These are phyloP conservation scores for Stemphylium vesicarium DNA, from an alignment of 2,329 filamentous ascomycete genomes.

Conservation along the genomic window DNA sequence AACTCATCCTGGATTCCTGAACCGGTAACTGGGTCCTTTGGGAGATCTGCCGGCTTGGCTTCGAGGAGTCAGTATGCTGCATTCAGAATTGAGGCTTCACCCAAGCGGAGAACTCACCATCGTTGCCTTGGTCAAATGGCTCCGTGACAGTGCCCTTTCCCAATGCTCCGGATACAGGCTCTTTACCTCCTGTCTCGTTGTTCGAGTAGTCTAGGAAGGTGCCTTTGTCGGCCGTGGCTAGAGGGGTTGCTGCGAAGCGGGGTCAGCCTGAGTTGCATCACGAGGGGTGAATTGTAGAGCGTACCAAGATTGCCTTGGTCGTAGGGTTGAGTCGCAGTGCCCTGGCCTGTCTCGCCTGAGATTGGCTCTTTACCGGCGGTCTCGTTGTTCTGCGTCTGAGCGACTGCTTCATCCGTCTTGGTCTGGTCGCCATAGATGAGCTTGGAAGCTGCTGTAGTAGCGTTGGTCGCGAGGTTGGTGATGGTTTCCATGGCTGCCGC, in stretches of 20 bases:
- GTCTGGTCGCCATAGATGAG: conserved; percentile 47
- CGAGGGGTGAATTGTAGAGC: conserved; percentile 14
- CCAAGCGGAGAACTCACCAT: conserved; percentile 3
- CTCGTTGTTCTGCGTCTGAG: conserved; percentile 45
- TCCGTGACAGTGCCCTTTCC: conserved; percentile 72
- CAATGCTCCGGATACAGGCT: conserved; percentile 75
- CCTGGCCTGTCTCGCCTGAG: conserved; percentile 72
- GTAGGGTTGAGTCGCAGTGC: conserved; percentile 73
- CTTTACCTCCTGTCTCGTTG: conserved; percentile 54
- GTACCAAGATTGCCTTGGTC: conserved; percentile 74
- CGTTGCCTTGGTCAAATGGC: conserved; percentile 80
- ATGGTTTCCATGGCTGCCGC: conserved; percentile 47
- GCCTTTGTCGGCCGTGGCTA: conserved; percentile 14
- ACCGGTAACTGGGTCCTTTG: conserved; percentile 6
- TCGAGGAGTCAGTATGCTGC: not conserved
- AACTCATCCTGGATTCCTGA: conserved; percentile 13
- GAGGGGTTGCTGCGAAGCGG: conserved; percentile 20
- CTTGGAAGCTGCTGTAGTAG: conserved; percentile 40
- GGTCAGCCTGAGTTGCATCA: conserved; percentile 10
- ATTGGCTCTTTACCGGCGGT: conserved; percentile 67
- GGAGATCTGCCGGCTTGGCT: conserved; percentile 13
- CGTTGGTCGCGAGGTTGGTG: conserved; percentile 40
- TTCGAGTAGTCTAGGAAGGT: conserved; percentile 25
- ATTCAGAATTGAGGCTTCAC: not conserved
- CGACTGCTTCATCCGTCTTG: conserved; percentile 10